Conservation (phyloP, 768 basidiomycete genomes). For the Leccinum olivaceopallidum region DNA sequence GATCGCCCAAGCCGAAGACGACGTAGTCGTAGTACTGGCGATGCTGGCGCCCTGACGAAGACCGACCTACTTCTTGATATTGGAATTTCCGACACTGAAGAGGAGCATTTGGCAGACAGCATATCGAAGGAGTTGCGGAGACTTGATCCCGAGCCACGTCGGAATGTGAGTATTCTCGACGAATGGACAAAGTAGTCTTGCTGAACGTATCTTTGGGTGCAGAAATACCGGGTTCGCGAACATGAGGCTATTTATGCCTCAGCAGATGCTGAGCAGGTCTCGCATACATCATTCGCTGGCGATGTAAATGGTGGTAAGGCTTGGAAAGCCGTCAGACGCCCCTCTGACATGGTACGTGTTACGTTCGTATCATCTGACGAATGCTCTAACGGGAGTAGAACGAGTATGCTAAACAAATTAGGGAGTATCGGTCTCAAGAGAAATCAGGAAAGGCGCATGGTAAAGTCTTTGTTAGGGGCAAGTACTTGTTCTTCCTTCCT, state of each 20-base stretch:
- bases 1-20: conserved; percentile 59
- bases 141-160: conserved; percentile 39
- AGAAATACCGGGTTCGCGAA: conserved; percentile 84
- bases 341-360: conserved; percentile 86
- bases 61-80: conserved; percentile 39
- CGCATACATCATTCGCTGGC: conserved; percentile 71
- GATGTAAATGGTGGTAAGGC: conserved; percentile 81
- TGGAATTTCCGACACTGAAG: conserved; percentile 40
- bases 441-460: conserved; percentile 81
- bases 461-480: conserved; percentile 94
- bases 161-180: conserved; percentile 23
- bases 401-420: conserved; percentile 90
- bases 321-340: conserved; percentile 85
- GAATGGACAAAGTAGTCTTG: background rate
- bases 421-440: conserved; percentile 74
- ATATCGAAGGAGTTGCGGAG: conserved; percentile 75
- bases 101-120: conserved; percentile 62
- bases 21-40: conserved; percentile 79
- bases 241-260: conserved; percentile 82
- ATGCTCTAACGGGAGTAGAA: conserved; percentile 52
- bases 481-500: conserved; percentile 16
- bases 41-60: conserved; percentile 50
- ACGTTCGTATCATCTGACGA: background rate
- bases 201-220: conserved; percentile 17
- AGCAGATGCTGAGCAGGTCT: conserved; percentile 67